These are phyloP conservation scores for Diddensiella santjacobensis DNA, from an alignment of 805 yeast species.

Conservation along the genomic window DNA sequence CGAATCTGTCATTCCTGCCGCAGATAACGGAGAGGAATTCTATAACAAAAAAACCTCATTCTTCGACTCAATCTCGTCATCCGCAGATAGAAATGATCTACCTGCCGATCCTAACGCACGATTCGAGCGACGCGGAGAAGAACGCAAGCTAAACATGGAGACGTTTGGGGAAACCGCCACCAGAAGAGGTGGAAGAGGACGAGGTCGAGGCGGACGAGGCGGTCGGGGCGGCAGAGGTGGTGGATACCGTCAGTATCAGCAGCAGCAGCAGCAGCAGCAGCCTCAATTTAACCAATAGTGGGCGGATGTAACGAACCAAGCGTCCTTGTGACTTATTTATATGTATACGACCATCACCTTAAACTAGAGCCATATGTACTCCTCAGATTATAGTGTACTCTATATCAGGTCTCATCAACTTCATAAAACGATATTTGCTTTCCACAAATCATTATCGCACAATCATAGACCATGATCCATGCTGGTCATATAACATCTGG, in stretches of 20 bases:
- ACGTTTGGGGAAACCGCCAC: conserved; percentile 76
- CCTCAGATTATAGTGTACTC: too few relatives aligned
- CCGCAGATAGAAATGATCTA: conserved; percentile 36
- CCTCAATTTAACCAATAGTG: conserved; percentile 5
- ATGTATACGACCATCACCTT: too few relatives aligned
- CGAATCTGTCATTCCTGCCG: conserved; percentile 23
- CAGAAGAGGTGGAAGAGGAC: conserved; percentile 45
- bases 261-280: not conserved
- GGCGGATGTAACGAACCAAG: too few relatives aligned
- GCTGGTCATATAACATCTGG: too few relatives aligned
- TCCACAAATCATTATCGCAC: too few relatives aligned
- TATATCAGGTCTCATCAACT: too few relatives aligned
- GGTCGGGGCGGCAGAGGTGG: conserved; percentile 36
- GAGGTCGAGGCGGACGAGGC: conserved; percentile 53
- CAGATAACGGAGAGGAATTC: conserved; percentile 29
- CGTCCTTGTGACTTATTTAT: too few relatives aligned
- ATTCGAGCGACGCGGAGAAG: conserved; percentile 63
- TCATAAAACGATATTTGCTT: too few relatives aligned
- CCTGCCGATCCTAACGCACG: conserved; percentile 33
- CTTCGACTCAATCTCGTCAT: conserved; percentile 79
- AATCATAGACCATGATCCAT: too few relatives aligned
- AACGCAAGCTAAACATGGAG: conserved; percentile 67
- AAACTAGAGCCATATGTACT: too few relatives aligned
- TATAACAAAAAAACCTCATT: conserved; percentile 84
- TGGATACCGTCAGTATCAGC: conserved; percentile 3